phyloP scores from a whole-genome alignment of 1,284 basidiomycete genomes.

The Sanghuangporus weigelae region DNA sequence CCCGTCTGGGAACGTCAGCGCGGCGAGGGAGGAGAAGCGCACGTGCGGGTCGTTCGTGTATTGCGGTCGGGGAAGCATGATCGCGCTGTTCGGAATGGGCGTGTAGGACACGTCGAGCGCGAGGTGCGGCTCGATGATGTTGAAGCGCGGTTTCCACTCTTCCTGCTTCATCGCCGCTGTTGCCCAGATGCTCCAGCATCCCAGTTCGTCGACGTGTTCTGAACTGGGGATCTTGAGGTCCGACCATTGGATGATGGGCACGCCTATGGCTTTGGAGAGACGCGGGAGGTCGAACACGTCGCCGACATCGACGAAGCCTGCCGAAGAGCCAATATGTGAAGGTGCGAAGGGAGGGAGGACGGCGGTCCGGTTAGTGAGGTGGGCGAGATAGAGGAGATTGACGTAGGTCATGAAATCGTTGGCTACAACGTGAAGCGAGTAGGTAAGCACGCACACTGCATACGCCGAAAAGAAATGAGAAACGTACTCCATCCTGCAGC shows the following conservation, averaged over 20 bases:
- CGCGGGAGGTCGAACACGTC: slow-evolving; percentile 40
- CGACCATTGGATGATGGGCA: slow-evolving; percentile 36
- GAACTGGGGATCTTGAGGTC: slow-evolving; percentile 39
- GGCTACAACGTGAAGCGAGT: slow-evolving; percentile 10
- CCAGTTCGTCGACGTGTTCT: slow-evolving; percentile 54
- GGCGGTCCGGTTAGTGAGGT: slow-evolving; percentile 59
- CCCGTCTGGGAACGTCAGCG: slow-evolving; percentile 39
- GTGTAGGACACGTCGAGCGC: slow-evolving; percentile 51
- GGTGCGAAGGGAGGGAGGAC: slow-evolving; percentile 61
- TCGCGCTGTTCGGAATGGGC: slow-evolving; percentile 37
- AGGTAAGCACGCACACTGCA: not conserved
- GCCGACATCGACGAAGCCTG: slow-evolving; percentile 32
- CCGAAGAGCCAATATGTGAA: slow-evolving; percentile 52
- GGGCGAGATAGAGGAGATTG: slow-evolving; percentile 62
- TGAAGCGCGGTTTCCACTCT: slow-evolving; percentile 42
- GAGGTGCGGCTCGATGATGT: slow-evolving; percentile 37
- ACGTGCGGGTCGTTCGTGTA: slow-evolving; percentile 37
- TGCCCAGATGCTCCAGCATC: slow-evolving; percentile 50
- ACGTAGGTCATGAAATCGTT: slow-evolving; percentile 38
- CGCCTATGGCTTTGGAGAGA: slow-evolving; percentile 30
- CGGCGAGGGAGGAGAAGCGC: slow-evolving; percentile 42
- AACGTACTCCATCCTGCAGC: slow-evolving; percentile 63
- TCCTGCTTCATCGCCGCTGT: slow-evolving; percentile 14
- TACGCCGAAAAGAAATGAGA: not conserved
- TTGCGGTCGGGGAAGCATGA: slow-evolving; percentile 33